These are phyloP conservation scores for Blastomyces percursus DNA, from an alignment of 2,329 filamentous ascomycete genomes.

Conservation along the genomic window DNA sequence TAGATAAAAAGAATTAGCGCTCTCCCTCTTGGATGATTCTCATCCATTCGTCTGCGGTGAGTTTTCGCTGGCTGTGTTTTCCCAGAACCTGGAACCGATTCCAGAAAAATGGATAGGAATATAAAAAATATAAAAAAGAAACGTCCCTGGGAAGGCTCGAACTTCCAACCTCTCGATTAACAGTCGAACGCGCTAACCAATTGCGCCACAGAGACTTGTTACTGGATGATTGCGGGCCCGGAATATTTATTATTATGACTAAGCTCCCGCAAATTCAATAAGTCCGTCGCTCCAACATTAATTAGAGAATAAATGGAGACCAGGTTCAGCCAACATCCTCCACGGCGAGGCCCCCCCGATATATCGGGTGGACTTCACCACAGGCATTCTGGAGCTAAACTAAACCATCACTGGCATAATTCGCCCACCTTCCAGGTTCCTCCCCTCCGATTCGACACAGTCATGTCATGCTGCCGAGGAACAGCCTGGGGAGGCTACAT, in stretches of 20 bases:
- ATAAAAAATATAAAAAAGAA: conserved; percentile 2
- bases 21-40: not conserved
- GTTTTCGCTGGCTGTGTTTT: not conserved
- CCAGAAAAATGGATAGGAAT: too few relatives aligned
- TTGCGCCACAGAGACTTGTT: conserved; percentile 9
- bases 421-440: not conserved
- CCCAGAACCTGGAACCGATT: too few relatives aligned
- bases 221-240: not conserved
- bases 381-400: not conserved
- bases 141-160: conserved; percentile 33
- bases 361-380: not conserved
- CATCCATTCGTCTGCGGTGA: not conserved
- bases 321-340: not conserved
- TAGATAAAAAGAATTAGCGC: not conserved
- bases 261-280: not conserved
- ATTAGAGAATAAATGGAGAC: too few relatives aligned
- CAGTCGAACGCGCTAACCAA: conserved; percentile 12
- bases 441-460: not conserved
- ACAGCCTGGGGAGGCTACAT: not conserved
- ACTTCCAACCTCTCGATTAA: conserved; percentile 28
- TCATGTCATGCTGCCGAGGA: not conserved
- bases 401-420: not conserved
- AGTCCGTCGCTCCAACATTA: too few relatives aligned
- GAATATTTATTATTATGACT: not conserved
- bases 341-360: not conserved